phyloP scores from a whole-genome alignment of 352 stramenopile genomes.

The Globisporangium spinosum region DNA sequence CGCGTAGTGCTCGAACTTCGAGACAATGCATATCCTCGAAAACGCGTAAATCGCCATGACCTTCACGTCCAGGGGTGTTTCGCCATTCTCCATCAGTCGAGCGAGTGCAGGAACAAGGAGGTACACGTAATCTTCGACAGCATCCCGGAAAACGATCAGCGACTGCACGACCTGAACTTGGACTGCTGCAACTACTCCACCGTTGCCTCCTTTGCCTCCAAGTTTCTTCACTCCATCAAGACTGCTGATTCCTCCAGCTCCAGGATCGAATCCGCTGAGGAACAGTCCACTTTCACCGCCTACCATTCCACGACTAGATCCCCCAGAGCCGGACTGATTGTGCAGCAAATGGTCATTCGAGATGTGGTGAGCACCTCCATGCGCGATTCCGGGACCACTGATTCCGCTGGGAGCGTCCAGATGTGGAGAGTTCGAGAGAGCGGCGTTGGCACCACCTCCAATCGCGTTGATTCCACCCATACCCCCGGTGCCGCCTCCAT shows the following conservation, averaged over 20 bases:
- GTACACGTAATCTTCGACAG: constrained; percentile 94
- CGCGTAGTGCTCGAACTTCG: constrained; percentile 79
- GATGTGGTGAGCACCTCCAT: constrained; percentile 18
- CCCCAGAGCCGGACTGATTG: not conserved
- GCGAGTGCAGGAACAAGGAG: constrained; percentile 92
- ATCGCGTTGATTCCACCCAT: constrained; percentile 15
- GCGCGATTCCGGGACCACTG: not conserved
- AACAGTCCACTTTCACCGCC: constrained; percentile 8
- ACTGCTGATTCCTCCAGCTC: constrained; percentile 8
- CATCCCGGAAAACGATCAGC: constrained; percentile 89
- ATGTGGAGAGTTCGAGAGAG: constrained; percentile 5
- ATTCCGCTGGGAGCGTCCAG: constrained; percentile 2
- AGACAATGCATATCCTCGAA: constrained; percentile 56
- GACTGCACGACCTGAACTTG: constrained; percentile 85
- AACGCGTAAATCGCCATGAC: constrained; percentile 71
- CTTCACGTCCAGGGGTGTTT: constrained; percentile 79
- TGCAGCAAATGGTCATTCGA: constrained; percentile 8
- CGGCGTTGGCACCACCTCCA: not conserved
- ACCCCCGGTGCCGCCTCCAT: constrained; percentile 13
- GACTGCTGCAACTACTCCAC: constrained; percentile 34
- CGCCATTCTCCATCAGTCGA: constrained; percentile 90
- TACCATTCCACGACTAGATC: not conserved
- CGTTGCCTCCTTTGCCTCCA: constrained; percentile 16
- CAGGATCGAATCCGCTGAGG: constrained; percentile 27
- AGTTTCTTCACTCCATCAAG: constrained; percentile 24